Percentiles rank a stretch among this genome's conserved stretches.
Conservation (phyloP, 73 alveolate genomes). For the Paramecium sexaurelia region DNA sequence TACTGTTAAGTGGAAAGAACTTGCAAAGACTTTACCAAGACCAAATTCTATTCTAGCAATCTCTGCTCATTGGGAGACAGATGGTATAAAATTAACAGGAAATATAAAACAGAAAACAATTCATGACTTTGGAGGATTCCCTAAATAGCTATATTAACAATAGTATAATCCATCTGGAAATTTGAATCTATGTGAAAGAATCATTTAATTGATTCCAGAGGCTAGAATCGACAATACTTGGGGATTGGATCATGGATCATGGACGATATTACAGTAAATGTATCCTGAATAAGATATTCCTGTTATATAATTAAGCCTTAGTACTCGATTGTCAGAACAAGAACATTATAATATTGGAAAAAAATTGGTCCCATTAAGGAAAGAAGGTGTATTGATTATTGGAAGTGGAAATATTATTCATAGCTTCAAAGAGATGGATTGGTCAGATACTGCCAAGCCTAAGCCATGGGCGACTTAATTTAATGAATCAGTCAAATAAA, state of each 20-base stretch:
- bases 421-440: conserved; percentile 16
- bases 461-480: conserved; percentile 47
- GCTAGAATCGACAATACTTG: conserved; percentile 53
- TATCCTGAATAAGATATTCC: conserved; percentile 61
- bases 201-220: conserved; percentile 25
- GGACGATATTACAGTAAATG: not conserved
- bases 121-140: conserved; percentile 65
- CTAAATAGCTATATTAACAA: not conserved
- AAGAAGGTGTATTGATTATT: conserved; percentile 5
- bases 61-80: conserved; percentile 61
- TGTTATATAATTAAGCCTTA: not conserved
- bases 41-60: conserved; percentile 45
- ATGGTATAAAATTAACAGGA: conserved; percentile 46
- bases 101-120: conserved; percentile 28
- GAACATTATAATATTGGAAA: conserved; percentile 48
- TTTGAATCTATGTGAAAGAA: conserved; percentile 8
- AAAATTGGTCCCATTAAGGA: not conserved
- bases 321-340: not conserved
- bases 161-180: conserved; percentile 41
- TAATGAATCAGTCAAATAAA: not conserved
- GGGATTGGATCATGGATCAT: conserved; percentile 65
- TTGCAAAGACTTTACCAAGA: not conserved
- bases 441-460: conserved; percentile 16
- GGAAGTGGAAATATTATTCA: conserved; percentile 49
- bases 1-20: conserved; percentile 36